Base-by-base conservation (phyloP, 495 filamentous ascomycete genomes). In the Mytilinidion resinicola region DNA sequence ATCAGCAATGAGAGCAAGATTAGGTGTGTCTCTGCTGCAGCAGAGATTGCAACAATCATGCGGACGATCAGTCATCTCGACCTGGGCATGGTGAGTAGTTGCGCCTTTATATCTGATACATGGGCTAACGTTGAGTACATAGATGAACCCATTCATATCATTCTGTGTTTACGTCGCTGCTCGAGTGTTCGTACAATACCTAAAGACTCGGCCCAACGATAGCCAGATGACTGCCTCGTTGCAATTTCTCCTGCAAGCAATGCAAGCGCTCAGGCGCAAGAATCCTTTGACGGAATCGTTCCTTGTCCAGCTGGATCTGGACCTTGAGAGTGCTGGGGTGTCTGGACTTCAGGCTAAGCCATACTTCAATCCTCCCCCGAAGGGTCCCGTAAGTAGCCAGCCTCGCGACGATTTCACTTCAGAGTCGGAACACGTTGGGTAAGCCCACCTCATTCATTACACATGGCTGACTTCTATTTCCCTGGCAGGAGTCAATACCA, bases 81-180 rank as follows among this genome's bases (percentile, higher is more conserved):
- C 67, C 71, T 96, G 48, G 82, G 85, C 20, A 74, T 80, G 55
- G 93, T 96, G 83, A 74, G 89, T 80, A 8, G 38, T 46, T 34
- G 11, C 41, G 20, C 12, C 48, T 14, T 5, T 20, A 50, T 6
- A n/a, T 30, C 25, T 3, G 25, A 30, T 3, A 3, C 25, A 30
- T 30, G 6, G 6, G 25, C 25, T 30, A 30, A 30, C 25, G 6
- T 30, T 30, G 25, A 2, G 2, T 44, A 9, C 51, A 0, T 67
- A 97, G 93, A 89, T 96, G 84, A 96, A 96, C 63, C 92, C 93
- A 0, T 96, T 96, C 68, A 87, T 93, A 62, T 88, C 91, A 2
- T 99, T 97, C 72, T 96, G 91, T 65, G 77, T 99, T 39, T 99
- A 96, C 68, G 90, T 97, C 33, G 85, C 91, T 9, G 91, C 93